Evolutionary conservation across 2,329 filamentous ascomycete genomes (phyloP).

Genomic region (Aotearoamyces nothofagi): DNA sequence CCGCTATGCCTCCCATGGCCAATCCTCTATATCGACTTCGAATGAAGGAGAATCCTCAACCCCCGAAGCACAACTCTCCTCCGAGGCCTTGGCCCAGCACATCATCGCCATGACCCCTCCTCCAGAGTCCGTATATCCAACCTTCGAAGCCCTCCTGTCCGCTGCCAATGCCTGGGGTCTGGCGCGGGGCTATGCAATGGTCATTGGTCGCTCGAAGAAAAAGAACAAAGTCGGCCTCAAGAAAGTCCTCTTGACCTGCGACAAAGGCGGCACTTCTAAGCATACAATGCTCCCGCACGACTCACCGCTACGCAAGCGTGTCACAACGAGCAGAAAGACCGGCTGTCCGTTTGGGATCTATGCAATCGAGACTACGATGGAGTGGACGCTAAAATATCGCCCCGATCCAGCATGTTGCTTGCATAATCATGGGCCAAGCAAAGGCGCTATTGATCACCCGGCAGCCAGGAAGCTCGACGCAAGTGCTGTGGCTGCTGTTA

Average conservation of each 20-base stretch:
- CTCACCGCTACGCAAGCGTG: conserved; percentile 38
- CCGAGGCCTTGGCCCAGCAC: too few relatives aligned
- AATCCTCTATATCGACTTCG: too few relatives aligned
- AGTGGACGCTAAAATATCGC: conserved; percentile 51
- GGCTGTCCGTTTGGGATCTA: conserved; percentile 58
- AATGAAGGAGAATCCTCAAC: too few relatives aligned
- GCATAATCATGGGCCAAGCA: conserved; percentile 52
- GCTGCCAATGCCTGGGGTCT: conserved; percentile 50
- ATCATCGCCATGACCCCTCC: conserved; percentile 24
- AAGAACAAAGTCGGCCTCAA: conserved; percentile 52
- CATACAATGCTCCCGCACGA: conserved; percentile 26
- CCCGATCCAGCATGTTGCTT: conserved; percentile 40
- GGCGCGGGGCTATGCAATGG: conserved; percentile 51
- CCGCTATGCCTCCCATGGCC: too few relatives aligned
- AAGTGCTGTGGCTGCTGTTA: conserved; percentile 53
- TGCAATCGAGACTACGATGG: conserved; percentile 49
- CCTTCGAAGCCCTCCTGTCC: conserved; percentile 48
- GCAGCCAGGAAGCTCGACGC: conserved; percentile 50
- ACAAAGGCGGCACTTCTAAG: conserved; percentile 48
- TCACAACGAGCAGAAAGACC: conserved; percentile 53
- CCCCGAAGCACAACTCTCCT: too few relatives aligned
- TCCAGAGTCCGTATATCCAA: conserved; percentile 48
- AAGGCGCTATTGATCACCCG: conserved; percentile 50
- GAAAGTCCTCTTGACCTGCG: conserved; percentile 53
- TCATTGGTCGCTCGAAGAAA: conserved; percentile 48